Base-by-base conservation (phyloP, 106 monocot species). In the Alisma plantagoaquatica region DNA sequence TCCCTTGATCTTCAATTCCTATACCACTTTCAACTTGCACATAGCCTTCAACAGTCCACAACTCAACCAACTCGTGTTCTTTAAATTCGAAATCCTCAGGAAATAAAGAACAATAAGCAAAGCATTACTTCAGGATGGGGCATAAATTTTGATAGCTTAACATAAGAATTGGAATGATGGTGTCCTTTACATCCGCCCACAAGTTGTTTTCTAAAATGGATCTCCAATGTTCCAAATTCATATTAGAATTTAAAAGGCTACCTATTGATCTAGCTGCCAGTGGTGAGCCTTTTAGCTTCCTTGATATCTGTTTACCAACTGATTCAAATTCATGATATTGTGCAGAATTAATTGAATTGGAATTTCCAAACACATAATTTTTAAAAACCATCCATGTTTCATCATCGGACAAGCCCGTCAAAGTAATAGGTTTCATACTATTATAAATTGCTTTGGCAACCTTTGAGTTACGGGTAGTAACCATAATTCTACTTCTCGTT, bases 241-340 rank as follows among this genome's bases (percentile, higher is more conserved):
- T 15, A 0, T 70, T 46, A 0, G 4, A 2, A 8, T 41, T 24
- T 3, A 74, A 30, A 3, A 35, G 14, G 2, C 41, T 10, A 23
- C 72, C 77, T 0, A 77, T 17, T 22, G 72, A 63, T 29, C 49
- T 77, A 23, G 63, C 72, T 29, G 72, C 72, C 1, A 77, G 29
- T 0, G 77, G 77, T 8, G 51, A 41, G 5, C 77, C 67, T 2
- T 66, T 57, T 3, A 71, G 27, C 44, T 27, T 77, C 0, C 3
- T 3, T 11, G 14, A 6, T 14, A 38, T 38, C 14, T 38, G 35
- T 14, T 38, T 38, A 14, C 35, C 35, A 38, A 38, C 14, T 7
- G 5, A 6, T 38, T 38, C 35, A 6, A 38, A 38, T 14, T 38
- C 9, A 38, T 5, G 9, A 38, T 38, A n/a, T n/a, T n/a, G n/a